Evolutionary conservation across 208 protist genomes (phyloP).

Genomic region (Phytomonas francai): DNA sequence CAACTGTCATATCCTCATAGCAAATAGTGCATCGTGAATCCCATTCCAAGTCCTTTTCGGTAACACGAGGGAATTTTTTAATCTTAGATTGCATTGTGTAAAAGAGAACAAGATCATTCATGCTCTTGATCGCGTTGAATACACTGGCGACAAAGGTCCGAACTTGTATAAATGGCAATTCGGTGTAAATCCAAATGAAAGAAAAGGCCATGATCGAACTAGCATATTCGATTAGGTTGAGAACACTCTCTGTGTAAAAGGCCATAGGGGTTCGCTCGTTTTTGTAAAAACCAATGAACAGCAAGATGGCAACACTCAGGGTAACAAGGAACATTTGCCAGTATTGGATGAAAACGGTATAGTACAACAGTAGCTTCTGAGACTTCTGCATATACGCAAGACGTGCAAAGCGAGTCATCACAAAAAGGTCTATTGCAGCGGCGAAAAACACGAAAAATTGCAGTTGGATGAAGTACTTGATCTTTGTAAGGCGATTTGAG

Average conservation of each 20-base stretch:
- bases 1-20: slow-evolving; percentile 71
- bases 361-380: slow-evolving; percentile 19
- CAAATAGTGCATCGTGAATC: slow-evolving; percentile 76
- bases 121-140: slow-evolving; percentile 20
- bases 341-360: slow-evolving; percentile 5
- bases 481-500: slow-evolving; percentile 12
- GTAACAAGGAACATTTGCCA: slow-evolving; percentile 12
- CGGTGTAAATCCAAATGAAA: slow-evolving; percentile 30
- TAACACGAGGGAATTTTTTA: slow-evolving; percentile 23
- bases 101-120: slow-evolving; percentile 11
- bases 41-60: slow-evolving; percentile 39
- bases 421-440: neutral
- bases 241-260: slow-evolving; percentile 26
- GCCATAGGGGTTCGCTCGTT: slow-evolving; percentile 25
- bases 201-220: too few species aligned
- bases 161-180: slow-evolving; percentile 43
- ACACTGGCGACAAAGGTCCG: slow-evolving; percentile 29
- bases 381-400: slow-evolving; percentile 11
- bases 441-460: neutral
- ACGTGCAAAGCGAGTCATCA: slow-evolving; percentile 14
- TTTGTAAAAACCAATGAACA: slow-evolving; percentile 26
- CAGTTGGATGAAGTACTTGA: neutral
- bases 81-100: neutral
- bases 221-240: slow-evolving; percentile 41
- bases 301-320: slow-evolving; percentile 15